Conservation (phyloP, 768 basidiomycete species). For the Mycena haematopus region DNA sequence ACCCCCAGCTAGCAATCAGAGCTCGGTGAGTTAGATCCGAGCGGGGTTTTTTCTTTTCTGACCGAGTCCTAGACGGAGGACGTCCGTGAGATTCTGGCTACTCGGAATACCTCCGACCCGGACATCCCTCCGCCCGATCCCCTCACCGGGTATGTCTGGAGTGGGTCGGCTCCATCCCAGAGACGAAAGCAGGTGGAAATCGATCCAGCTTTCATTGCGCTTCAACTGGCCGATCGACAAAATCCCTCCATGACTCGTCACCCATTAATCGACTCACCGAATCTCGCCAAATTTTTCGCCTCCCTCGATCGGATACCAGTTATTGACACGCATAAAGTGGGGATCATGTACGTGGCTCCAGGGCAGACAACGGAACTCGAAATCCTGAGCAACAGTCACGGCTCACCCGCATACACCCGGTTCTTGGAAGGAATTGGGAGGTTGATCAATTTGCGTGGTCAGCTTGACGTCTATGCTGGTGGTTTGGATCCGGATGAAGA, state of each 20-base stretch:
- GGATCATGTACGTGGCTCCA: conserved; percentile 93
- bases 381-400: conserved; percentile 88
- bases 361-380: conserved; percentile 86
- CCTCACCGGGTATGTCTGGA: conserved; percentile 90
- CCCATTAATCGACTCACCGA: conserved; percentile 55
- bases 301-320: conserved; percentile 87
- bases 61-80: conserved; percentile 27
- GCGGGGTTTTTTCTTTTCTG: background rate
- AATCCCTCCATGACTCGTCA: conserved; percentile 46
- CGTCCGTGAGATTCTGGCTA: conserved; percentile 35
- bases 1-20: background rate
- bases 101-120: conserved; percentile 28
- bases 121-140: conserved; percentile 63
- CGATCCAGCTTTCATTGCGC: conserved; percentile 83
- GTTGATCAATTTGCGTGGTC: conserved; percentile 86
- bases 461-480: conserved; percentile 91
- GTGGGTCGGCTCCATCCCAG: conserved; percentile 84
- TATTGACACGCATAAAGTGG: conserved; percentile 97
- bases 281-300: conserved; percentile 63
- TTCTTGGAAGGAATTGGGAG: conserved; percentile 91
- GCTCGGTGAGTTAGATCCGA: conserved; percentile 12
- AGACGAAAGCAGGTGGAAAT: conserved; percentile 84
- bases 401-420: conserved; percentile 92
- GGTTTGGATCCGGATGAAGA: conserved; percentile 91
- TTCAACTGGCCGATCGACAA: conserved; percentile 79